Conservation (phyloP, 106 monocot species). For the Posidonia australis region DNA sequence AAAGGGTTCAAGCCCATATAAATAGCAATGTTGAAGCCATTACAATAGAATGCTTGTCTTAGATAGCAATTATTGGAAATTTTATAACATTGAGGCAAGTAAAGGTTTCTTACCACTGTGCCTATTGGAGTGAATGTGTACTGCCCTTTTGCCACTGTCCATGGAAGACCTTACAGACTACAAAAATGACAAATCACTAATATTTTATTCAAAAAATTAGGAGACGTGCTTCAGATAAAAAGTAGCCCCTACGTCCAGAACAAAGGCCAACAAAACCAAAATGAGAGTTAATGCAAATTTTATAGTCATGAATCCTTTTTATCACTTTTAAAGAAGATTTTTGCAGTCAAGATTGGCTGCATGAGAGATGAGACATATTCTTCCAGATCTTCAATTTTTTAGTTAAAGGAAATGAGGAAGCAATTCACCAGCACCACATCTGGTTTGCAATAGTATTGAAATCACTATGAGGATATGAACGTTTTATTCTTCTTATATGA, state of each 20-base stretch:
- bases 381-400: too few relatives aligned
- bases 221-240: background rate
- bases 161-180: conserved; percentile 92
- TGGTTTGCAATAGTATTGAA: too few relatives aligned
- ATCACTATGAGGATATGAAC: too few relatives aligned
- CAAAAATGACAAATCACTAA: background rate
- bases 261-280: background rate
- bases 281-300: too few relatives aligned
- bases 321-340: too few relatives aligned
- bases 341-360: too few relatives aligned
- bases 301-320: background rate
- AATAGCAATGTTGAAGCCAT: background rate
- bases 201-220: background rate
- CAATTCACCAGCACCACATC: too few relatives aligned
- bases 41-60: background rate
- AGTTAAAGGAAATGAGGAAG: too few relatives aligned
- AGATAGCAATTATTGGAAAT: background rate
- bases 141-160: conserved; percentile 93
- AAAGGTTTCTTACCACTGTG: conserved; percentile 51
- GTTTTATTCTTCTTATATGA: too few relatives aligned
- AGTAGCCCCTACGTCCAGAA: background rate
- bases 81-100: background rate
- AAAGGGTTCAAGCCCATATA: background rate
- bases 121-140: conserved; percentile 98
- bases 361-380: too few relatives aligned